Base-by-base conservation (phyloP, 1,284 basidiomycete species). In the Cryptococcus sp. region DNA sequence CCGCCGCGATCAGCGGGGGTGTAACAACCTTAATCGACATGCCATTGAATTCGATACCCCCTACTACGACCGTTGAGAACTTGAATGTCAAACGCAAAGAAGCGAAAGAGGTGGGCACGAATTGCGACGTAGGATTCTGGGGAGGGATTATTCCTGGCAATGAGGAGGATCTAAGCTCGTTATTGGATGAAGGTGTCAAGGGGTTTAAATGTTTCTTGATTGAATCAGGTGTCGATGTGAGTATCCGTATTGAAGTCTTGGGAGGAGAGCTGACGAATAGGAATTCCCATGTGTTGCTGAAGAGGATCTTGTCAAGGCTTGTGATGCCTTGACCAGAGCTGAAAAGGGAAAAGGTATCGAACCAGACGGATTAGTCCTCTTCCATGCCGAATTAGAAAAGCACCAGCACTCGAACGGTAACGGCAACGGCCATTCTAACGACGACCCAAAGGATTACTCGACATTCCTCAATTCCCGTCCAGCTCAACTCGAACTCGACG, bases 131-230 rank as follows among this genome's bases (percentile, higher is more conserved):
- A 21, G 91, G 85, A 0, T 96, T 96, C 73, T 97, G 92, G 91
- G 92, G 91, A 39, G 92, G 92, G 3, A 85, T 89, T 37, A 86
- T 96, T 49, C 92, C 92, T 3, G 85, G 84, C 5, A 94, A 97
- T 76, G 80, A 87, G 28, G 53, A 31, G 14, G 59, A 69, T 31
- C 54, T 70, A 19, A 50, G 53, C 14, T 83, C 85, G 4, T 78
- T 96, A 31, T 76, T 91, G 14, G 72, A 82, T 24, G 81, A 81
- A 36, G 91, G 92, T 7, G 87, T 92, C 23, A 88, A 86, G 74
- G 92, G 92, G 0, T 96, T 96, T 80, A 96, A 96, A 72, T 94
- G 91, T 70, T 96, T 96, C 74, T 77, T 96, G 62, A 92, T 92
- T 61, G 85, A 93, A 58, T 92, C 89, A 62, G 91, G 92, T 32